A percentile compares a stretch with the other conserved stretches of the same genome.
These are phyloP conservation scores for Mariannaea elegans DNA, from an alignment of 2,329 filamentous ascomycete species.

Conservation along the genomic window DNA sequence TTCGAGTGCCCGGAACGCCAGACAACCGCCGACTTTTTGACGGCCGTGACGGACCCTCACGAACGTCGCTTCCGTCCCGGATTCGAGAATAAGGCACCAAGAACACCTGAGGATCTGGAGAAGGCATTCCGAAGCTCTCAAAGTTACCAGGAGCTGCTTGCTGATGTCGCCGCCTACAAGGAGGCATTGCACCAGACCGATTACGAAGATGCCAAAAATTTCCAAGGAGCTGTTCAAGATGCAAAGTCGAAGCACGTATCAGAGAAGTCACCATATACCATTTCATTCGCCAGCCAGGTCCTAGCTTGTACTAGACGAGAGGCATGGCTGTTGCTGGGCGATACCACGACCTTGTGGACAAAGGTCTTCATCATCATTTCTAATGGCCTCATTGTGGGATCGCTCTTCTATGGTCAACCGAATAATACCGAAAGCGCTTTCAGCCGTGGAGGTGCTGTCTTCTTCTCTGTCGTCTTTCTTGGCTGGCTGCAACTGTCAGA, in stretches of 20 bases:
- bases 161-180: constrained; percentile 61
- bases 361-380: constrained; percentile 82
- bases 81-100: constrained; percentile 70
- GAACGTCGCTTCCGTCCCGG: constrained; percentile 73
- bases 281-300: constrained; percentile 78
- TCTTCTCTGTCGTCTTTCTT: constrained; percentile 61
- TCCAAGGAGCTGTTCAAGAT: constrained; percentile 73
- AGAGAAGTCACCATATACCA: constrained; percentile 77
- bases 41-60: constrained; percentile 74
- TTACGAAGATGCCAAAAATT: constrained; percentile 68
- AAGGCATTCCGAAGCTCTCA: constrained; percentile 69
- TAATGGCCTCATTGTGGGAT: constrained; percentile 78
- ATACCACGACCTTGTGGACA: constrained; percentile 78
- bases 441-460: constrained; percentile 54
- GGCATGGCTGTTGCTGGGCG: constrained; percentile 80
- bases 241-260: constrained; percentile 75
- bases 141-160: constrained; percentile 64
- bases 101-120: constrained; percentile 72
- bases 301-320: constrained; percentile 74
- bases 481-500: constrained; percentile 78
- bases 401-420: constrained; percentile 77
- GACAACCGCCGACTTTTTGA: constrained; percentile 68
- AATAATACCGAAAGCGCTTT: constrained; percentile 71
- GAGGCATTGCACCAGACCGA: constrained; percentile 59
- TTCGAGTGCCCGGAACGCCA: constrained; percentile 56